Percentiles rank a stretch among this genome's conserved stretches.
These are phyloP conservation scores for Omphalea diandra DNA, from an alignment of 441 rosid species.

Conservation along the genomic window DNA sequence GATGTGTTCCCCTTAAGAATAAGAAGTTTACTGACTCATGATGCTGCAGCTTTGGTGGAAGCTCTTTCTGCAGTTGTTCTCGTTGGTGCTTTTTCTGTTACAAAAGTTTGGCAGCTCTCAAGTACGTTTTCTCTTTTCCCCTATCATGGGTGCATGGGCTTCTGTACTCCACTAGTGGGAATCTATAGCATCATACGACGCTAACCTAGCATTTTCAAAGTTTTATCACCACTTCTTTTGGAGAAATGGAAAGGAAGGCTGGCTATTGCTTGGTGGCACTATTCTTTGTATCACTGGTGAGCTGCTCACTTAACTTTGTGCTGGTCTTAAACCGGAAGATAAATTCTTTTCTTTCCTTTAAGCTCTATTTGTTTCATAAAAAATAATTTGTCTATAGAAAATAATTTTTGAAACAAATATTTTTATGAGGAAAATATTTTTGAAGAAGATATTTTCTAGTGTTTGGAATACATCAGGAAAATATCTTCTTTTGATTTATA, in stretches of 20 bases:
- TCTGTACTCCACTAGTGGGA: constrained; percentile 60
- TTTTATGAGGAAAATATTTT: no score
- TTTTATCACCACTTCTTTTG: constrained; percentile 57
- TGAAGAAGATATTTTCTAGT: no score
- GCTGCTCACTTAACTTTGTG: constrained; percentile 12
- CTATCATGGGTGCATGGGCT: constrained; percentile 73
- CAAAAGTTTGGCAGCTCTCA: constrained; percentile 65
- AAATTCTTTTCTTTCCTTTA: neutral
- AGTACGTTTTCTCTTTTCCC: constrained; percentile 68
- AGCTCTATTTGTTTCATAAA: no score
- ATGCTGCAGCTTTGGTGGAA: constrained; percentile 55
- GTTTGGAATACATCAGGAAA: no score
- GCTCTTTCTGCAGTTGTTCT: constrained; percentile 56
- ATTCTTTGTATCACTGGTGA: constrained; percentile 66
- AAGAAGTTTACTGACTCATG: constrained; percentile 11
- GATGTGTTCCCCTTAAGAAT: neutral
- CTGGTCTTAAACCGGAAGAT: neutral
- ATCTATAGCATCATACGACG: constrained; percentile 53
- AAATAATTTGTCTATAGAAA: no score
- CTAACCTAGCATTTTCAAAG: constrained; percentile 61
- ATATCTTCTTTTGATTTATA: no score
- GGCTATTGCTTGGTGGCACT: constrained; percentile 64
- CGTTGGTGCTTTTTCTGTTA: constrained; percentile 46
- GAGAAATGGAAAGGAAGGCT: constrained; percentile 59
- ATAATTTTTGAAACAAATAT: no score